Conservation (phyloP, 331 rosid genomes). For the Malus hybrid region DNA sequence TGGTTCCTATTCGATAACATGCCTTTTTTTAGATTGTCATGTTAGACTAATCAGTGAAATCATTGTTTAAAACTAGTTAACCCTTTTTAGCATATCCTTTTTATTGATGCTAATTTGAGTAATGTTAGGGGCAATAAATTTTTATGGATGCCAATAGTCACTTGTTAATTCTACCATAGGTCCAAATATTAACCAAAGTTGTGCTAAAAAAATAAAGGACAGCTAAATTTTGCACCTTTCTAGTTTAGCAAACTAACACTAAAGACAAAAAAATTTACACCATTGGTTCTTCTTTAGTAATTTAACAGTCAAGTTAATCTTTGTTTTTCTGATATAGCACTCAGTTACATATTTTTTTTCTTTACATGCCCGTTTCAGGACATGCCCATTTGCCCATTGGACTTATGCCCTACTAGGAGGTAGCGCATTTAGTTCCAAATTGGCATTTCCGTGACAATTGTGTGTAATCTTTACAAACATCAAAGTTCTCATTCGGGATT, state of each 20-base stretch:
- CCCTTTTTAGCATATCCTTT: not conserved
- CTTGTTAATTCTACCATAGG: not conserved
- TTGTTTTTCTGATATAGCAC: too few species aligned
- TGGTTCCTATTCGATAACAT: not conserved
- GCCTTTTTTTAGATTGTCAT: not conserved
- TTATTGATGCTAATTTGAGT: not conserved
- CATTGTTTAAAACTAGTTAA: not conserved
- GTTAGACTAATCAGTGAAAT: not conserved
- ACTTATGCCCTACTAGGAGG: too few species aligned
- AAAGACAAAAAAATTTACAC: not conserved
- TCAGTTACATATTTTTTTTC: too few species aligned
- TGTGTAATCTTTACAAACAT: too few species aligned
- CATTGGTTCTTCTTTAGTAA: not conserved
- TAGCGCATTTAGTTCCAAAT: too few species aligned
- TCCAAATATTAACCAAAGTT: not conserved
- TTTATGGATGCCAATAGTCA: not conserved
- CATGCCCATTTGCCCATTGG: not conserved
- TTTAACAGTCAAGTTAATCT: not conserved
- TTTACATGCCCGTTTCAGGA: too few species aligned
- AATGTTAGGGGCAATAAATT: not conserved
- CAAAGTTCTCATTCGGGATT: too few species aligned
- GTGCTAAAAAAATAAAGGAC: not conserved
- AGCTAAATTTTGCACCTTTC: not conserved
- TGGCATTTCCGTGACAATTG: too few species aligned
- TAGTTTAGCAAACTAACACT: too few species aligned